Percentiles rank a stretch among this genome's conserved stretches.
phyloP scores from a whole-genome alignment of 192 early-diverging fungal species.

The Coemansia sp. region DNA sequence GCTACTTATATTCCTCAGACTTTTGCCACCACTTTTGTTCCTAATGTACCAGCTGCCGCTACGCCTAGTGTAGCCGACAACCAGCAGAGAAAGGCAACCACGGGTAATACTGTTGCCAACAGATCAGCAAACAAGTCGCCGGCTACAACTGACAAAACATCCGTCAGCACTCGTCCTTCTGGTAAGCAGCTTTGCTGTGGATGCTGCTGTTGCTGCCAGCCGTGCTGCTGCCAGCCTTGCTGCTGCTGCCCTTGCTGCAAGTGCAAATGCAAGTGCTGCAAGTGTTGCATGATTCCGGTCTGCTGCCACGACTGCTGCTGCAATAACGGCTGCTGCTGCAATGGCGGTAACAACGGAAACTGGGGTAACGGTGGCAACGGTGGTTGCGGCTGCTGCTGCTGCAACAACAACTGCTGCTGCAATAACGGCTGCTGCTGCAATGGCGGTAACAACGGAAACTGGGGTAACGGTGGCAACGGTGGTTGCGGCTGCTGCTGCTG shows the following conservation, averaged over 20 bases:
- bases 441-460: slow-evolving; percentile 11
- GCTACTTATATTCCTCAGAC: slow-evolving; percentile 1
- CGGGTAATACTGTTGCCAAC: background rate
- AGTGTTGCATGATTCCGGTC: slow-evolving; percentile 34
- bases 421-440: slow-evolving; percentile 7
- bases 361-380: slow-evolving; percentile 17
- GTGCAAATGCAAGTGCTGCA: slow-evolving; percentile 46
- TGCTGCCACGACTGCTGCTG: slow-evolving; percentile 38
- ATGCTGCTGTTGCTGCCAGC: slow-evolving; percentile 50
- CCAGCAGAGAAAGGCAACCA: background rate
- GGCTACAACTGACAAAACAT: background rate
- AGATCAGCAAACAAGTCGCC: background rate
- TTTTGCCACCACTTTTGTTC: slow-evolving; percentile 13
- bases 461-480: slow-evolving; percentile 10
- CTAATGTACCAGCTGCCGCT: slow-evolving; percentile 1
- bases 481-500: slow-evolving; percentile 13
- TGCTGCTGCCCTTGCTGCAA: slow-evolving; percentile 38
- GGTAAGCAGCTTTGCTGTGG: slow-evolving; percentile 43
- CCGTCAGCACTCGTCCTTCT: slow-evolving; percentile 9
- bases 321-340: slow-evolving; percentile 16
- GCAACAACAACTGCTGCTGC: slow-evolving; percentile 6
- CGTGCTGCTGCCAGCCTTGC: slow-evolving; percentile 34
- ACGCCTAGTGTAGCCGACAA: background rate
- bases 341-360: slow-evolving; percentile 17
- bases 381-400: slow-evolving; percentile 13